Base-by-base conservation (phyloP, 192 early-diverging fungal genomes). In the Backusella mclennaniae region DNA sequence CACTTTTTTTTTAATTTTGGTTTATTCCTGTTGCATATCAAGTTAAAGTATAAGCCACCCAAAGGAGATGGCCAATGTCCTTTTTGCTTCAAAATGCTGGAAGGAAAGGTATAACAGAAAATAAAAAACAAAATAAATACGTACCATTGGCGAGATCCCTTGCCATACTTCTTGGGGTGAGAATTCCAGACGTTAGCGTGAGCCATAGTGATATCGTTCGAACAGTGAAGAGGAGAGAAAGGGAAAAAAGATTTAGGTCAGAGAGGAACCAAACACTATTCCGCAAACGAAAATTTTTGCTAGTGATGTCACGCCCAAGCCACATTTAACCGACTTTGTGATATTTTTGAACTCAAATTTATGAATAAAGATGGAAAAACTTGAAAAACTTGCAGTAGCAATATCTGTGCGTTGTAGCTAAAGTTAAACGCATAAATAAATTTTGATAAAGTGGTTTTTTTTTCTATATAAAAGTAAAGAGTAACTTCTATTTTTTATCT, bases 141-240 rank as follows among this genome's bases (percentile, higher is more conserved):
- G 73, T 89, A 96, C 94, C 98, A 99, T 86, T 95, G 91, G 77
- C 98, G 97, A 86, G 96, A 97, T 77, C 98, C 98, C 91, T 99
- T 99, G 83, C 96, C 96, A 88, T 94, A 97, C 81, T 90, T 90
- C 84, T 95, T 92, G 86, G 97, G 96, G 90, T 93, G 97, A 74
- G 98, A 98, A 94, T 92, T 94, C 96, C 96, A 99, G 83, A 99
- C 94, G 89, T 89, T 91, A 79, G 85, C 87, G 96, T 99, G 98
- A 86, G 96, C 92, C 98, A 97, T 98, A 66, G 73, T 66, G 38
- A 75, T 63, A 75, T 41, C 36, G 73, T 66, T 66, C 35, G 49
- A 66, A 44, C 35, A 66, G 23, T 36, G 38, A 75, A 75, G 66
- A 66, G 9, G 29, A 75, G 66, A 75, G 73, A 75, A 73, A 59